Conservation (phyloP, 331 rosid genomes). For the Quercus tomentella region DNA sequence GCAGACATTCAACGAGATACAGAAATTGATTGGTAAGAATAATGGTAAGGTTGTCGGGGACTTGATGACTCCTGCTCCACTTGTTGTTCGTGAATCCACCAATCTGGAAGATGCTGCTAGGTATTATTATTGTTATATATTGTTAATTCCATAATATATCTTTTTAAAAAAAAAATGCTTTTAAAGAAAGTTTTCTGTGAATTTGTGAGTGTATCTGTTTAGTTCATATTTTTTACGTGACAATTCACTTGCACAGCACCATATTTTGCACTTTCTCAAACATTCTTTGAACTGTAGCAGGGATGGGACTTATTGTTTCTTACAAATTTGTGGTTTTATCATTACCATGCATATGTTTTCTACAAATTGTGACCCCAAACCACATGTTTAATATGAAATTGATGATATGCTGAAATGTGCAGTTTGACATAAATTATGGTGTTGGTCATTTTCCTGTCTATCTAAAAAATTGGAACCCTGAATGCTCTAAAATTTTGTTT, state of each 20-base stretch:
- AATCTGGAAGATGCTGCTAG: slow-evolving; percentile 87
- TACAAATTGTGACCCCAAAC: not conserved
- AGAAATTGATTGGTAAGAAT: slow-evolving; percentile 70
- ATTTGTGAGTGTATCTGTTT: not conserved
- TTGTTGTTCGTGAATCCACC: slow-evolving; percentile 70
- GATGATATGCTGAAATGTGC: too few species aligned
- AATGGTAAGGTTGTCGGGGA: slow-evolving; percentile 87
- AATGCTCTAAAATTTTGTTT: slow-evolving; percentile 13
- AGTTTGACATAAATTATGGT: not conserved
- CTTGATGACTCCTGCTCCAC: slow-evolving; percentile 86
- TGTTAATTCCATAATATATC: not conserved
- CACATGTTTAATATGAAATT: not conserved
- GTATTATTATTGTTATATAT: slow-evolving; percentile 31
- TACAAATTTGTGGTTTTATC: not conserved
- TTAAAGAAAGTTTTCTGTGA: not conserved
- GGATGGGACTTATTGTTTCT: not conserved
- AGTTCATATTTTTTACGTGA: not conserved
- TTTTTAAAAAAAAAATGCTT: not conserved
- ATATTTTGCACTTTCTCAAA: too few species aligned
- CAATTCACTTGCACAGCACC: not conserved
- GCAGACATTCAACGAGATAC: slow-evolving; percentile 80
- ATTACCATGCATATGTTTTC: not conserved
- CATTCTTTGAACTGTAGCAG: too few species aligned
- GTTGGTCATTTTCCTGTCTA: not conserved
- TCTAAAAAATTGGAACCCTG: not conserved